Evolutionary conservation across 2,329 filamentous ascomycete species (phyloP), one percentile per base, ranked within the genome.

Genomic region (Botrytis medusae): DNA sequence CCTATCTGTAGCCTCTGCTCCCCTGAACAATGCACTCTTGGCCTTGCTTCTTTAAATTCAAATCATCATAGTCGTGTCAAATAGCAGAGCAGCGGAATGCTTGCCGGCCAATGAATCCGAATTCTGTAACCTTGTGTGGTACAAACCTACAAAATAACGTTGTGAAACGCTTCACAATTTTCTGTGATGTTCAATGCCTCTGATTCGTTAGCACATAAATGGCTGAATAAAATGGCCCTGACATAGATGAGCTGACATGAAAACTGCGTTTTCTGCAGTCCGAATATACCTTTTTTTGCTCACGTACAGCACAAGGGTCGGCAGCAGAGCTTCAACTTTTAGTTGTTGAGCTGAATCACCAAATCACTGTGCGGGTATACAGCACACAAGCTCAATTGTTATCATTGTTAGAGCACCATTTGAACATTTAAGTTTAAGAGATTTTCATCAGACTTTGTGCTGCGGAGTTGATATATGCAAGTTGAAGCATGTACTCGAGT

Each of bases 91-190:
- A 61, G 18, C 20, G 2, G 51, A 20, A 37, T 51, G 6, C 9
- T 42, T 6, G 18, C 32, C 46, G n/a, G 48, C 64, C 22, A 40
- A 46, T n/a, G 25, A 44, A 61, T 16, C 14, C n/a, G 25, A 68
- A 10, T 32, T 40, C 22, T 48, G n/a, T 57, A n/a, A 42, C 65
- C 65, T 42, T 40, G 25, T 42, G 65, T 57, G 34, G 34, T 42
- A 68, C 65, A 32, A 54, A n/a, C 6, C 48, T 68, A 29, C 16
- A 54, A 61, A 40, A 68, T 42, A 9, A 42, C 29, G 65, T 54
- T 57, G 65, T 68, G 48, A 37, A 34, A 68, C 18, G 48, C 20
- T 8, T 68, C 65, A 67, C 64, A 6, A 54, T 57, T 68, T 57
- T 48, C 16, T 29, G 20, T 57, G 25, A 32, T 10, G 10, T 54